Evolutionary conservation across 306 rosid species (phyloP).

Genomic region (Cicer chorassanicum): DNA sequence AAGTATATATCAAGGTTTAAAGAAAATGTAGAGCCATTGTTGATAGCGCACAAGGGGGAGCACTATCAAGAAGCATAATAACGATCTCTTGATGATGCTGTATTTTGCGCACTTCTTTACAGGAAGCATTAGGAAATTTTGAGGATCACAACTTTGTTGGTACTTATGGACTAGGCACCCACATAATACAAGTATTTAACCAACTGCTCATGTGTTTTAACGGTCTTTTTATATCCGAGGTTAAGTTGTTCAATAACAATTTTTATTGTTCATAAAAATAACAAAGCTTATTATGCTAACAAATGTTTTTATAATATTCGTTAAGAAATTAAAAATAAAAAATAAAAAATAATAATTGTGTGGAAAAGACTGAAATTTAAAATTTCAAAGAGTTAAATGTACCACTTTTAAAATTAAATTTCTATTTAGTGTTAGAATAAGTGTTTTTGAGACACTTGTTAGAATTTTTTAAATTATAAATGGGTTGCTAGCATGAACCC

Average conservation of each 20-base stretch:
- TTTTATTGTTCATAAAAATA: too few relatives aligned
- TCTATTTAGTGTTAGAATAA: too few relatives aligned
- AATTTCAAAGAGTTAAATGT: too few relatives aligned
- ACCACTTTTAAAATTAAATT: too few relatives aligned
- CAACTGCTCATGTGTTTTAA: conserved; percentile 14
- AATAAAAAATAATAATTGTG: too few relatives aligned
- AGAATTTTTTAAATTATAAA: too few relatives aligned
- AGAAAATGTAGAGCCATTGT: conserved; percentile 47
- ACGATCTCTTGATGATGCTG: not conserved
- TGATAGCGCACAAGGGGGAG: conserved; percentile 53
- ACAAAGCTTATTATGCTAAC: not conserved
- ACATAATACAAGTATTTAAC: not conserved
- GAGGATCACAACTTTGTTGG: conserved; percentile 13
- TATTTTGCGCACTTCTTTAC: conserved; percentile 29
- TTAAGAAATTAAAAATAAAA: too few relatives aligned
- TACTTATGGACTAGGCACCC: not conserved
- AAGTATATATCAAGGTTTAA: conserved; percentile 49
- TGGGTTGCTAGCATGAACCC: too few relatives aligned
- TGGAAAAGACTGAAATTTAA: too few relatives aligned
- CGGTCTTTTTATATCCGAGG: not conserved
- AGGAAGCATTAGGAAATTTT: not conserved
- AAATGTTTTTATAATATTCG: not conserved
- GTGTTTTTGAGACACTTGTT: too few relatives aligned
- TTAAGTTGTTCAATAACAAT: not conserved
- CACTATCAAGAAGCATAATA: conserved; percentile 29